phyloP scores from a whole-genome alignment of 495 filamentous ascomycete genomes.

The Xylaria venustula region DNA sequence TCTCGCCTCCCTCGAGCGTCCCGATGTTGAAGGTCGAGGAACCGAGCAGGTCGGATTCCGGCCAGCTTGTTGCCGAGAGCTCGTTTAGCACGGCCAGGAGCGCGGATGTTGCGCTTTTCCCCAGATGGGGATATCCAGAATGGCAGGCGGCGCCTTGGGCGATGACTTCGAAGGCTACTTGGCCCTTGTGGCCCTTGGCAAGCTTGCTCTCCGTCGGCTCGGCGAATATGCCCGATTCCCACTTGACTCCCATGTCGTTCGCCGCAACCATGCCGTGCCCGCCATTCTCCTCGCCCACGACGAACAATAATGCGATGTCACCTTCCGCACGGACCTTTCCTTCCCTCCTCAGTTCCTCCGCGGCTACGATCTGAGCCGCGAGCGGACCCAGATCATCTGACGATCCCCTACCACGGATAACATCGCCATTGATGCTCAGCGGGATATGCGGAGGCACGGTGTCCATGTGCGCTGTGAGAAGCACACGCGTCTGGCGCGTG shows the following conservation, averaged over 20 bases:
- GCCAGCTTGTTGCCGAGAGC: slow-evolving; percentile 58
- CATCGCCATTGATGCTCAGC: slow-evolving; percentile 35
- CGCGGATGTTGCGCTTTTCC: slow-evolving; percentile 63
- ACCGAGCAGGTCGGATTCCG: slow-evolving; percentile 63
- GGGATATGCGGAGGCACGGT: slow-evolving; percentile 57
- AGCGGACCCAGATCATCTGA: slow-evolving; percentile 73
- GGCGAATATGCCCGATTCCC: slow-evolving; percentile 68
- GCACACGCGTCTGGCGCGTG: slow-evolving; percentile 50
- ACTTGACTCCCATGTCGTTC: slow-evolving; percentile 44
- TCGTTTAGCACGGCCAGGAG: slow-evolving; percentile 57
- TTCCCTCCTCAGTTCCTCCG: slow-evolving; percentile 50
- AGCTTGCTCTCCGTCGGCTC: slow-evolving; percentile 73
- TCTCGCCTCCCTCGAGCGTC: slow-evolving; percentile 63
- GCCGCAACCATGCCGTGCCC: slow-evolving; percentile 67
- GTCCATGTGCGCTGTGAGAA: slow-evolving; percentile 57
- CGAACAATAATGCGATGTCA: slow-evolving; percentile 63
- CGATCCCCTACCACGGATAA: slow-evolving; percentile 63
- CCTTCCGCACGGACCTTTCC: slow-evolving; percentile 26
- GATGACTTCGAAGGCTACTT: slow-evolving; percentile 56
- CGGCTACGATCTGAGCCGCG: slow-evolving; percentile 61
- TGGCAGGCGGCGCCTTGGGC: slow-evolving; percentile 68
- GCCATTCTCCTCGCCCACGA: slow-evolving; percentile 71
- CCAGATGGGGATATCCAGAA: slow-evolving; percentile 73
- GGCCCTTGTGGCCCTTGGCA: slow-evolving; percentile 71
- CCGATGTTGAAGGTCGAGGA: slow-evolving; percentile 72